Evolutionary conservation across 1,284 basidiomycete species (phyloP).

Genomic region (Anthracocystis walkeri): DNA sequence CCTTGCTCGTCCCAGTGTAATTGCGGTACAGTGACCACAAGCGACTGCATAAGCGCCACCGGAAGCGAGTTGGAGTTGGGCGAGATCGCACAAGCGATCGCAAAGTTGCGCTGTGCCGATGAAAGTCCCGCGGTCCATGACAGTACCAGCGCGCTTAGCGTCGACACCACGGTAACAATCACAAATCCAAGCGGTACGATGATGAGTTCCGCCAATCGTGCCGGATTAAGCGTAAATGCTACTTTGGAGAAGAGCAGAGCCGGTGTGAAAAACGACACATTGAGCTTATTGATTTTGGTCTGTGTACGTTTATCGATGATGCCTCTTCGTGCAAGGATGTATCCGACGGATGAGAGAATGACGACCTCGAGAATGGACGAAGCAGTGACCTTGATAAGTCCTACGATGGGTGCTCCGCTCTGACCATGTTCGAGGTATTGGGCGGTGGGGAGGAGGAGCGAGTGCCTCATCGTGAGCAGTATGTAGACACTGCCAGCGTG

Average conservation of each 20-base stretch:
- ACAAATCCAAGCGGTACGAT: slow-evolving; percentile 85
- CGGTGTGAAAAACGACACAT: slow-evolving; percentile 90
- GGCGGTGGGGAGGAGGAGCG: slow-evolving; percentile 38
- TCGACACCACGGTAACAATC: slow-evolving; percentile 72
- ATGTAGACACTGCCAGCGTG: not conserved
- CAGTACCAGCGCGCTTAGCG: slow-evolving; percentile 64
- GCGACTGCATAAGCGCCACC: slow-evolving; percentile 89
- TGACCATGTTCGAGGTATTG: slow-evolving; percentile 44
- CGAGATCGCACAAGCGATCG: slow-evolving; percentile 67
- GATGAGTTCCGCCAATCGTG: slow-evolving; percentile 88
- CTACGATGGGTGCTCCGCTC: slow-evolving; percentile 50
- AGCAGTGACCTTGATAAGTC: slow-evolving; percentile 62
- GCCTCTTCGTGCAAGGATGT: slow-evolving; percentile 80
- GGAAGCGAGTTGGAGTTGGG: slow-evolving; percentile 90
- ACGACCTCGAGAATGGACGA: slow-evolving; percentile 87
- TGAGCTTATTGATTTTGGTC: slow-evolving; percentile 75
- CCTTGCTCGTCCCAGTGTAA: slow-evolving; percentile 80
- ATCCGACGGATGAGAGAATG: slow-evolving; percentile 85
- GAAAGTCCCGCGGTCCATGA: slow-evolving; percentile 67
- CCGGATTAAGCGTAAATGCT: slow-evolving; percentile 76
- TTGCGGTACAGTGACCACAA: slow-evolving; percentile 84
- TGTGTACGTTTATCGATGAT: slow-evolving; percentile 90
- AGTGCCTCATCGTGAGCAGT: slow-evolving; percentile 30
- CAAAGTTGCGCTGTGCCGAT: slow-evolving; percentile 70
- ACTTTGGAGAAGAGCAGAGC: slow-evolving; percentile 93